Evolutionary conservation across 176 grass and related monocot species (phyloP).

Genomic region (Areca catechu): DNA sequence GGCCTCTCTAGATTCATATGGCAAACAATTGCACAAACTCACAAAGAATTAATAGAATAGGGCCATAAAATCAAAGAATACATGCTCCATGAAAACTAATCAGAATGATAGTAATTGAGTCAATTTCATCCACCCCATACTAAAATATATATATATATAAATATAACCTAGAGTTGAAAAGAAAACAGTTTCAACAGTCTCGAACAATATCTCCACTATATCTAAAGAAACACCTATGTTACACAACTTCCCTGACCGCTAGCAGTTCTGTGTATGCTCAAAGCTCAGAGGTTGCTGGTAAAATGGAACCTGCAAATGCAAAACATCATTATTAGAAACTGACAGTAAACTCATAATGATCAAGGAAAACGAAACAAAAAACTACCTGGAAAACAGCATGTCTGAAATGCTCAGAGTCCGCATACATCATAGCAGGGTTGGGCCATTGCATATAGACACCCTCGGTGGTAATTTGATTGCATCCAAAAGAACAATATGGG

Average conservation of each 20-base stretch:
- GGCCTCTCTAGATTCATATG: no score
- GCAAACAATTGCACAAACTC: no score
- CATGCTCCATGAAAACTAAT: neutral
- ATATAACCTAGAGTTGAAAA: no score
- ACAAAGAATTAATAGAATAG: neutral
- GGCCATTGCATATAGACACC: conserved; percentile 21
- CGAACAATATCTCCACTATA: no score
- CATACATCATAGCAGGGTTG: conserved; percentile 11
- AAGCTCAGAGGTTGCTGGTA: conserved; percentile 21
- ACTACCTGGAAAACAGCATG: conserved; percentile 17
- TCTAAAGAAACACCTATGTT: no score
- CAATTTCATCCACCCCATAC: neutral
- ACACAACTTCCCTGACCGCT: neutral
- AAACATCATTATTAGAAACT: neutral
- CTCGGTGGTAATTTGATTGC: conserved; percentile 2
- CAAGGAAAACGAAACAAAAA: neutral
- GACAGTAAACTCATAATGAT: no score
- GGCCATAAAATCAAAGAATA: neutral
- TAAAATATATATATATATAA: no score
- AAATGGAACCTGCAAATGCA: conserved; percentile 9
- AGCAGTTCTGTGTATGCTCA: conserved; percentile 21
- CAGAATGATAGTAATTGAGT: neutral
- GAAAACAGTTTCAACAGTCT: no score
- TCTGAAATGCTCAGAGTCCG: conserved; percentile 15
- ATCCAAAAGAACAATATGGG: conserved; percentile 8